Percentiles rank a stretch among this genome's conserved stretches.
These are phyloP conservation scores for Ceratopteris richardii DNA, from an alignment of 75 land plant species.

Conservation along the genomic window DNA sequence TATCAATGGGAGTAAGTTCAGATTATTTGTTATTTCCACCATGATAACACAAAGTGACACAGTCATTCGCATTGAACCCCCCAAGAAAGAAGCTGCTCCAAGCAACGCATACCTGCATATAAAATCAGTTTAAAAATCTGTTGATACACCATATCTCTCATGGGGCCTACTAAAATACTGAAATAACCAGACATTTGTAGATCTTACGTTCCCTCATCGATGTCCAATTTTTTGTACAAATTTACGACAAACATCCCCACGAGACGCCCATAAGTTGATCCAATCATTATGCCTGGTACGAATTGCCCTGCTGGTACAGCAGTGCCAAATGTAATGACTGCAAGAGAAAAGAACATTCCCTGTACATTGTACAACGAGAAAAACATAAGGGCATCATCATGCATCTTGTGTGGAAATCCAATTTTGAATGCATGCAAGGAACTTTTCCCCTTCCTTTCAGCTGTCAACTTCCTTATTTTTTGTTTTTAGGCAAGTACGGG, in stretches of 20 bases:
- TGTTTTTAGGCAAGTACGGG: no score
- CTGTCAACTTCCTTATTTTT: no score
- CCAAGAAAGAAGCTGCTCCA: slow-evolving; percentile 99
- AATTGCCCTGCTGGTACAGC: slow-evolving; percentile 99
- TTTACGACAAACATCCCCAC: slow-evolving; percentile 97
- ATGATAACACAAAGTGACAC: slow-evolving; percentile 99
- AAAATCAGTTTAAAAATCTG: not conserved
- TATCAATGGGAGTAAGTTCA: slow-evolving; percentile 84
- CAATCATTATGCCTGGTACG: slow-evolving; percentile 99
- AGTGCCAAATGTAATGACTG: slow-evolving; percentile 91
- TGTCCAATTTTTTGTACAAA: slow-evolving; percentile 68
- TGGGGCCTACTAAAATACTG: no score
- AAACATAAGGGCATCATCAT: no score
- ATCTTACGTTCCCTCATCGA: slow-evolving; percentile 98
- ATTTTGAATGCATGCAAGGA: no score
- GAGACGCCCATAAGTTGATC: slow-evolving; percentile 98
- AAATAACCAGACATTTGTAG: not conserved
- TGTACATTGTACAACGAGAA: no score
- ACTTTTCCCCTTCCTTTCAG: no score
- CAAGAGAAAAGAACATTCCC: slow-evolving; percentile 91
- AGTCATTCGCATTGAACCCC: slow-evolving; percentile 99
- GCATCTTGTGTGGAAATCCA: no score
- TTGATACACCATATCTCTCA: not conserved
- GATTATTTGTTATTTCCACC: slow-evolving; percentile 98
- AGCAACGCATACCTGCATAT: slow-evolving; percentile 81